Base-by-base conservation (phyloP, 208 protist species). In the Acanthamoeba sp. region DNA sequence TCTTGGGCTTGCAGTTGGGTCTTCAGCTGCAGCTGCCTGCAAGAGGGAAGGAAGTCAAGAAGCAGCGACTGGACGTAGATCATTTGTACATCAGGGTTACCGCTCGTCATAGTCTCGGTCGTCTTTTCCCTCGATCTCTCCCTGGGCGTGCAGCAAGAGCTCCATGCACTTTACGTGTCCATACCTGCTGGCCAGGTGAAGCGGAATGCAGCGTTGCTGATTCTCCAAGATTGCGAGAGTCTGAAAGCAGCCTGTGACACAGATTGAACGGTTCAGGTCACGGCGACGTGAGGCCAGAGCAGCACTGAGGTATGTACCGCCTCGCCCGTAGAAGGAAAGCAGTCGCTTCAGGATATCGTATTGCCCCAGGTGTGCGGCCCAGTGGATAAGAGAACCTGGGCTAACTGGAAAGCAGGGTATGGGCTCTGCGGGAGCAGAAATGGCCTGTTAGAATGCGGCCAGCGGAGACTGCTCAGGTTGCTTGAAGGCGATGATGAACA, bases 311-410 rank as follows among this genome's bases (percentile, higher is more conserved):
- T n/a, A n/a, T n/a, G n/a, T n/a, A 71, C 62, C 62, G 7, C 14
- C 10, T 34, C 29, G 20, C 14, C 29, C 27, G 29, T 29, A 71
- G 22, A 71, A 71, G 22, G 29, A 34, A 7, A 71, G 22, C 29
- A 71, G 27, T 5, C 27, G 62, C 62, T 71, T 71, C 14, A 71
- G 29, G 62, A 71, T 71, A 5, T 71, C 62, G 29, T 71, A 71
- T 27, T 34, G 62, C 14, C 62, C 62, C 62, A 71, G 62, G 29
- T 71, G 62, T 7, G 62, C 62, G 7, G 62, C 62, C 62, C 62
- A 71, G 27, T 71, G 62, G 27, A 71, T 71, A 22, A 71, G 62
- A 7, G 62, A 71, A 27, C 62, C 62, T 71, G 62, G 62, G 62
- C 62, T 71, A 6, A 71, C 62, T 10, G 62, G 62, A 71, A 71